phyloP scores from a whole-genome alignment of 345 rosid species.

The Rubroshorea leprosula region DNA sequence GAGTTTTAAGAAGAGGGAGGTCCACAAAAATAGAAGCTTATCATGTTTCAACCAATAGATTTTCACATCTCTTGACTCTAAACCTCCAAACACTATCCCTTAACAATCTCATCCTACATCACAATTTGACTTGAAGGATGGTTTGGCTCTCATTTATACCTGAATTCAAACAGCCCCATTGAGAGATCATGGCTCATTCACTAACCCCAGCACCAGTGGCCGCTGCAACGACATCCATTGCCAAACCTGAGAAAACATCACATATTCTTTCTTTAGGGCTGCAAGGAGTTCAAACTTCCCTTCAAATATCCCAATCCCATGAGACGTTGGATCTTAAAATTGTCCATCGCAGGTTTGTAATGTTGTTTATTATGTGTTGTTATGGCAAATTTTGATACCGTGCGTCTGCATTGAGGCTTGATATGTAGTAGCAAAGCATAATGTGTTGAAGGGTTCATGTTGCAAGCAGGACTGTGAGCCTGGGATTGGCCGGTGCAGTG shows the following conservation, averaged over 20 bases:
- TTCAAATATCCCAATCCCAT: no score
- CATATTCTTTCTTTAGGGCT: conserved; percentile 19
- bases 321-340: conserved; percentile 15
- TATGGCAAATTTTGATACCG: no score
- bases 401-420: no score
- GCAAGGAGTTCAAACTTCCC: conserved; percentile 18
- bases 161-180: conserved; percentile 7
- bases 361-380: no score
- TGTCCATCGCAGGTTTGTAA: conserved; percentile 40
- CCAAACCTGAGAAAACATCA: conserved; percentile 10
- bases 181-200: conserved; percentile 37
- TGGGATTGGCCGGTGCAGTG: conserved; percentile 41
- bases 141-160: not conserved
- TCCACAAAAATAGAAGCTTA: conserved; percentile 34
- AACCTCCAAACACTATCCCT: conserved; percentile 21
- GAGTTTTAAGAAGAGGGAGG: no score
- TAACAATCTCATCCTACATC: conserved; percentile 10
- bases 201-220: conserved; percentile 33
- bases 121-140: conserved; percentile 4
- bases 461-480: conserved; percentile 29
- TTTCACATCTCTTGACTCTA: conserved; percentile 13
- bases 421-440: not conserved
- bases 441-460: not conserved
- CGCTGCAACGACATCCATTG: conserved; percentile 18
- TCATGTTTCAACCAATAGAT: conserved; percentile 43